Evolutionary conservation across 2,329 filamentous ascomycete genomes (phyloP).

Genomic region (Didymellaceae sp.): DNA sequence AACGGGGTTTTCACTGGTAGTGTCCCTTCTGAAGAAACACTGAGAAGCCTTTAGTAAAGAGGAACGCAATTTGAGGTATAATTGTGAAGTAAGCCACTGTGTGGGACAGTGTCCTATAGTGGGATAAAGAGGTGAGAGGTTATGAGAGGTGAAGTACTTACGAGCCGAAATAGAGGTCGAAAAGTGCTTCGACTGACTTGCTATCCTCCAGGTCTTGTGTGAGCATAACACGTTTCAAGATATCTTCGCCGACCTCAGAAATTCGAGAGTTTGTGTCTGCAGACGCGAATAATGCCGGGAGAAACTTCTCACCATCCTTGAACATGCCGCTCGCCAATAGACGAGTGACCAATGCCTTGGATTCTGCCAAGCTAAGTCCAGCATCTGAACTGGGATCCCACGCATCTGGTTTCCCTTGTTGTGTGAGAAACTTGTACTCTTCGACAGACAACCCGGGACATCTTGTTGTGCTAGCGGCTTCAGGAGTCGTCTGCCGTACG

Average conservation of each 20-base stretch:
- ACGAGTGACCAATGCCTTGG: constrained; percentile 71
- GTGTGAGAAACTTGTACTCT: constrained; percentile 72
- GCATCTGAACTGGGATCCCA: constrained; percentile 68
- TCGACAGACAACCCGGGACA: constrained; percentile 68
- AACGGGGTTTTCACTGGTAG: constrained; percentile 67
- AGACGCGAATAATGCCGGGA: constrained; percentile 83
- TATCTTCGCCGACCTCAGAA: constrained; percentile 83
- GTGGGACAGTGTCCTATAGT: too few species aligned
- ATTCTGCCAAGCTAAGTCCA: constrained; percentile 71
- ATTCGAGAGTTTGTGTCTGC: constrained; percentile 83
- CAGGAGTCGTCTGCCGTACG: constrained; percentile 44
- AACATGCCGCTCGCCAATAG: constrained; percentile 88
- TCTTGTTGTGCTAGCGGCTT: constrained; percentile 48
- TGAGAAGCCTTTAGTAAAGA: constrained; percentile 10
- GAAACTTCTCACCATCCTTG: constrained; percentile 78
- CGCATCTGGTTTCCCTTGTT: constrained; percentile 70
- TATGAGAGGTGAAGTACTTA: background rate
- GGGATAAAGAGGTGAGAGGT: too few species aligned
- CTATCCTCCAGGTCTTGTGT: constrained; percentile 75
- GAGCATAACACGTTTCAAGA: constrained; percentile 77
- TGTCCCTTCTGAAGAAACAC: constrained; percentile 49
- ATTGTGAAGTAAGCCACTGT: too few species aligned
- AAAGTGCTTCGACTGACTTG: constrained; percentile 68
- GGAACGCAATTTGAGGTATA: background rate
- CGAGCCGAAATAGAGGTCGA: constrained; percentile 71